A percentile compares a stretch with the other conserved stretches of the same genome.
These are phyloP conservation scores for Daldinia childiae DNA, from an alignment of 495 filamentous ascomycete genomes.

Conservation along the genomic window DNA sequence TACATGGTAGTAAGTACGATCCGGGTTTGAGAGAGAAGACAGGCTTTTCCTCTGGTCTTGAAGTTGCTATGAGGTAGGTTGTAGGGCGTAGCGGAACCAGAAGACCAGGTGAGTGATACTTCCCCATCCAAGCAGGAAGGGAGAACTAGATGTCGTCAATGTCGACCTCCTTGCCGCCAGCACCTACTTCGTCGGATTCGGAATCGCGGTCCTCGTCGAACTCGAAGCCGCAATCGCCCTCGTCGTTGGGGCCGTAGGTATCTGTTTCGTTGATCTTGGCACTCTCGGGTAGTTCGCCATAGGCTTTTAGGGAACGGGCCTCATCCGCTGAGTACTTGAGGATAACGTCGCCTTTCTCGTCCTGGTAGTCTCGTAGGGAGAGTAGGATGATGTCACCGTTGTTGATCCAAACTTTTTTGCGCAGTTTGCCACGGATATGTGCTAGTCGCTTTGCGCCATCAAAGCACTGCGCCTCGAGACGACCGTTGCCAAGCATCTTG, in stretches of 20 bases:
- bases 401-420: constrained; percentile 99
- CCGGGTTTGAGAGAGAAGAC: constrained; percentile 70
- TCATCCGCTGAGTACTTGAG: constrained; percentile 99
- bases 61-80: constrained; percentile 1
- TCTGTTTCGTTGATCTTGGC: constrained; percentile 99
- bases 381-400: constrained; percentile 98
- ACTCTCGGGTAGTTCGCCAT: constrained; percentile 94
- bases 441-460: constrained; percentile 88
- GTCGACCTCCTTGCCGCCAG: constrained; percentile 71
- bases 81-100: constrained; percentile 46
- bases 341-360: constrained; percentile 99
- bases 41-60: constrained; percentile 52
- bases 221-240: constrained; percentile 84
- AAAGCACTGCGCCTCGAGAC: constrained; percentile 96
- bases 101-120: constrained; percentile 62
- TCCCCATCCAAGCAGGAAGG: not conserved
- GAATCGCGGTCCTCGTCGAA: constrained; percentile 90
- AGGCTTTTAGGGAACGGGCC: constrained; percentile 86
- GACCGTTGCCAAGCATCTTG: constrained; percentile 98
- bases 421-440: constrained; percentile 92
- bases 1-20: constrained; percentile 10
- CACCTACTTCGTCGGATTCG: constrained; percentile 66
- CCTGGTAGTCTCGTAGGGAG: constrained; percentile 96
- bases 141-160: constrained; percentile 74
- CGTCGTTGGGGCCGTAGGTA: constrained; percentile 78